Conservation (phyloP, 129 eudicot genomes). For the Chrysanthemum makinoi region DNA sequence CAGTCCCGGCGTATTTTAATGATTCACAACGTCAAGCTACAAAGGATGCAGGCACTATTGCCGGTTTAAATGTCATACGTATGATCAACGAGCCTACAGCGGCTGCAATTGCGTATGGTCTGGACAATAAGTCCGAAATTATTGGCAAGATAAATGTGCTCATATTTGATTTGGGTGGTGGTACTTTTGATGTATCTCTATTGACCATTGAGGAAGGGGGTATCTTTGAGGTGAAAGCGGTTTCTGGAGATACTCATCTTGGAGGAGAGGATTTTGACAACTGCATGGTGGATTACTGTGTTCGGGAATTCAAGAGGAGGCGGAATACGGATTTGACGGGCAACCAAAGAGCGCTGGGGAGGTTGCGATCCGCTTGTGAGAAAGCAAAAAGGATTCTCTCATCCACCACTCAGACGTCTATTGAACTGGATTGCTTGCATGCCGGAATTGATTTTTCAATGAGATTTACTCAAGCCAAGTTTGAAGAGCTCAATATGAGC, state of each 20-base stretch:
- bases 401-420: conserved; percentile 17
- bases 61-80: conserved; percentile 14
- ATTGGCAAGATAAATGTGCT: conserved; percentile 24
- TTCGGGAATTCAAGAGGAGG: conserved; percentile 20
- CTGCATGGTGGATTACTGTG: conserved; percentile 26
- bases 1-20: conserved; percentile 22
- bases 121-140: conserved; percentile 15
- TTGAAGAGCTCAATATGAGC: conserved; percentile 24
- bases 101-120: conserved; percentile 25
- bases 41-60: conserved; percentile 23
- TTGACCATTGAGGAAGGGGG: conserved; percentile 16
- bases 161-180: conserved; percentile 30
- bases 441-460: conserved; percentile 26
- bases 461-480: conserved; percentile 22
- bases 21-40: conserved; percentile 30
- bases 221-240: conserved; percentile 24
- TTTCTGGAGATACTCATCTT: conserved; percentile 27
- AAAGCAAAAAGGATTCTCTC: conserved; percentile 30
- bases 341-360: conserved; percentile 27
- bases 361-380: conserved; percentile 30
- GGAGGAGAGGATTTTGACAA: conserved; percentile 25
- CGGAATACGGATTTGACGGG: conserved; percentile 17
- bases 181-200: conserved; percentile 24
- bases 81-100: conserved; percentile 43
- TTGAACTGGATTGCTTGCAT: conserved; percentile 24